phyloP scores from a whole-genome alignment of 2,329 filamentous ascomycete species.

The Alternaria dauci region DNA sequence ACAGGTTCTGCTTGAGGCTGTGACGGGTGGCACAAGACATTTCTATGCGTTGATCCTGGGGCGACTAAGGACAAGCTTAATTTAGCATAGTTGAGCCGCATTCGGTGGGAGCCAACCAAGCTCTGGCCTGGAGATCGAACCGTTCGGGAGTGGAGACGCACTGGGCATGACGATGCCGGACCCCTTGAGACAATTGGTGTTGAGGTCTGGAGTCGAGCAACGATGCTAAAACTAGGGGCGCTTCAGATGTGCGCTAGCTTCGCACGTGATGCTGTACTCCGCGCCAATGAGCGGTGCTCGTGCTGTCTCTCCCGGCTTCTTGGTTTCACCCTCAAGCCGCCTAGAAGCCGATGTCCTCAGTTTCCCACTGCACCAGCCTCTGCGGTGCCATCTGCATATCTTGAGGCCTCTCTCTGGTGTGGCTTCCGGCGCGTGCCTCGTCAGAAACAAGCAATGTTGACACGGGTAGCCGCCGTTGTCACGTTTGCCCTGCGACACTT shows the following conservation, averaged over 20 bases:
- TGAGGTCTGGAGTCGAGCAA: slow-evolving; percentile 34
- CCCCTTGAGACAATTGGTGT: slow-evolving; percentile 53
- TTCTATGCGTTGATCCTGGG: slow-evolving; percentile 40
- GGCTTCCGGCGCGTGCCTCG: background rate
- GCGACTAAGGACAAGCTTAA: slow-evolving; percentile 32
- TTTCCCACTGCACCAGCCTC: slow-evolving; percentile 20
- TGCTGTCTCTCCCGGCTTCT: slow-evolving; percentile 21
- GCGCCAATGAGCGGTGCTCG: slow-evolving; percentile 25
- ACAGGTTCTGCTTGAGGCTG: slow-evolving; percentile 44
- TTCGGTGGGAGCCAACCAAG: slow-evolving; percentile 36
- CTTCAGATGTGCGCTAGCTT: slow-evolving; percentile 26
- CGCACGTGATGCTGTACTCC: slow-evolving; percentile 14
- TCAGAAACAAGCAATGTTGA: slow-evolving; percentile 20
- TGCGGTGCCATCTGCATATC: slow-evolving; percentile 7
- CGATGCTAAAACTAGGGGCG: slow-evolving; percentile 40
- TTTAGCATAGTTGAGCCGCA: slow-evolving; percentile 26
- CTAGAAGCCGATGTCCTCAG: slow-evolving; percentile 15
- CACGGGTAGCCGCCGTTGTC: slow-evolving; percentile 18
- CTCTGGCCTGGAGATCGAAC: slow-evolving; percentile 26
- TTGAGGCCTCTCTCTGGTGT: background rate
- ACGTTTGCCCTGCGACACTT: background rate
- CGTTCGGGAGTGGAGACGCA: slow-evolving; percentile 19
- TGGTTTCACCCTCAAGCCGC: slow-evolving; percentile 28
- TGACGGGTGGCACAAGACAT: slow-evolving; percentile 38
- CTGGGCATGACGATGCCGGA: slow-evolving; percentile 36